These are phyloP conservation scores for Nannochloris sp. DNA, from an alignment of 139 green algal genomes.

Conservation along the genomic window DNA sequence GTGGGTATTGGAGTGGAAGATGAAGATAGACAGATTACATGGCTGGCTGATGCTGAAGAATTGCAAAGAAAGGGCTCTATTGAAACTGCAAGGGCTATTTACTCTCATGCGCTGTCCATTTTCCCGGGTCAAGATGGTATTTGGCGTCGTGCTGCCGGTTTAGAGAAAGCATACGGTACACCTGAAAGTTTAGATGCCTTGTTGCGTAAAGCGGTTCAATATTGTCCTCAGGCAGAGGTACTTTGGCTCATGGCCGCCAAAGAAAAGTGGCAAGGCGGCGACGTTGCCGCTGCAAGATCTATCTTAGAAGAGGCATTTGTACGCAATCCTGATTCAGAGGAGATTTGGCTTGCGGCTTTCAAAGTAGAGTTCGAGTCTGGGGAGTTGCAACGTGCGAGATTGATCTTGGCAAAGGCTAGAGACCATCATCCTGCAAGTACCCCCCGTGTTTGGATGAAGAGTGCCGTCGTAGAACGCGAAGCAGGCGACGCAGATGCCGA, in stretches of 20 bases:
- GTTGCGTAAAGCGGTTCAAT: constrained; percentile 71
- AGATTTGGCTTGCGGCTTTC: constrained; percentile 96
- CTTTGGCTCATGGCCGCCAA: constrained; percentile 98
- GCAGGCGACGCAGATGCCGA: constrained; percentile 56
- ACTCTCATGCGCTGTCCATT: constrained; percentile 51
- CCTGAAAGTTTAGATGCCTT: constrained; percentile 69
- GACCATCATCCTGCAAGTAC: constrained; percentile 55
- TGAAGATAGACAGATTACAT: constrained; percentile 82
- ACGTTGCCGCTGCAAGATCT: constrained; percentile 63
- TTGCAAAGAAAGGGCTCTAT: constrained; percentile 42
- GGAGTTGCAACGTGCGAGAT: constrained; percentile 67
- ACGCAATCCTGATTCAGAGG: constrained; percentile 85
- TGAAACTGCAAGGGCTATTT: constrained; percentile 87
- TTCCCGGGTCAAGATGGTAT: constrained; percentile 78
- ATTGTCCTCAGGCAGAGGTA: constrained; percentile 88
- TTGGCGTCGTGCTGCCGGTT: constrained; percentile 77
- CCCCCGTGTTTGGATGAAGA: constrained; percentile 96
- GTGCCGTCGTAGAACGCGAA: constrained; percentile 87
- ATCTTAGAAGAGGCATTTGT: constrained; percentile 80
- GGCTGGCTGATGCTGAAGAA: constrained; percentile 77
- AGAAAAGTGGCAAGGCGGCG: constrained; percentile 83
- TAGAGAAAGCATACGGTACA: constrained; percentile 86
- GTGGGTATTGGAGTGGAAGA: constrained; percentile 81
- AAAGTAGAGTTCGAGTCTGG: constrained; percentile 98
- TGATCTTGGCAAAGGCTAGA: constrained; percentile 65